Evolutionary conservation across 345 rosid species (phyloP).

Genomic region (Schrenkiella parvula): DNA sequence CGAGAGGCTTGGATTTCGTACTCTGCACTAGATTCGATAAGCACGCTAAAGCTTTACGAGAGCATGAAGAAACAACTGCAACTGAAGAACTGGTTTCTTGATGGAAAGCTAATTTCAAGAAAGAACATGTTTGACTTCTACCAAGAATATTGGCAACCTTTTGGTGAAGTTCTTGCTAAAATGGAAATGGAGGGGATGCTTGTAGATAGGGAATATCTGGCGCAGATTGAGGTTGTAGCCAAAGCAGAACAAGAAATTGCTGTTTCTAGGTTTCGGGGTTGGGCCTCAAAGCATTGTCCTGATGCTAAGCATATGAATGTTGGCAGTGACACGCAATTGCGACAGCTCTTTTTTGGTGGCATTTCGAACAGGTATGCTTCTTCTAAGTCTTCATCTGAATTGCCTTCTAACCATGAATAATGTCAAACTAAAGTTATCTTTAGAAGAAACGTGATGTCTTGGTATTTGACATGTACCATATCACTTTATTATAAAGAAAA

Average conservation of each 20-base stretch:
- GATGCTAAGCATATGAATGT: constrained; percentile 91
- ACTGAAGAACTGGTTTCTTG: constrained; percentile 54
- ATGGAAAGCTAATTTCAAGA: constrained; percentile 43
- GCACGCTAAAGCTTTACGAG: constrained; percentile 81
- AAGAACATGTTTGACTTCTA: constrained; percentile 79
- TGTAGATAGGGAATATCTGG: constrained; percentile 79
- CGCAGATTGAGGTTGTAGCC: constrained; percentile 79
- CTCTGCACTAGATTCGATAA: constrained; percentile 90
- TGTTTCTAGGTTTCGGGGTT: constrained; percentile 63
- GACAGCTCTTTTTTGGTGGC: constrained; percentile 86
- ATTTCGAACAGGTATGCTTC: constrained; percentile 54
- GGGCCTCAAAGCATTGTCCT: constrained; percentile 84
- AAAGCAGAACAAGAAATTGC: constrained; percentile 76
- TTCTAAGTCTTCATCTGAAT: neutral
- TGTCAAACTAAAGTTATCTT: neutral
- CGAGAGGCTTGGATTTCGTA: constrained; percentile 79
- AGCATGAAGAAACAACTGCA: constrained; percentile 63
- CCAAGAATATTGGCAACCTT: constrained; percentile 73
- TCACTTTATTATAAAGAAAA: neutral
- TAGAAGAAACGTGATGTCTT: neutral
- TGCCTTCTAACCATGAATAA: neutral
- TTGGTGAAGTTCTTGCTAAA: constrained; percentile 79
- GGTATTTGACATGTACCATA: neutral
- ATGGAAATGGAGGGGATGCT: constrained; percentile 95
- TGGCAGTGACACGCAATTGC: constrained; percentile 89